Conservation (phyloP, 768 basidiomycete genomes). For the Lactarius hatsudake region DNA sequence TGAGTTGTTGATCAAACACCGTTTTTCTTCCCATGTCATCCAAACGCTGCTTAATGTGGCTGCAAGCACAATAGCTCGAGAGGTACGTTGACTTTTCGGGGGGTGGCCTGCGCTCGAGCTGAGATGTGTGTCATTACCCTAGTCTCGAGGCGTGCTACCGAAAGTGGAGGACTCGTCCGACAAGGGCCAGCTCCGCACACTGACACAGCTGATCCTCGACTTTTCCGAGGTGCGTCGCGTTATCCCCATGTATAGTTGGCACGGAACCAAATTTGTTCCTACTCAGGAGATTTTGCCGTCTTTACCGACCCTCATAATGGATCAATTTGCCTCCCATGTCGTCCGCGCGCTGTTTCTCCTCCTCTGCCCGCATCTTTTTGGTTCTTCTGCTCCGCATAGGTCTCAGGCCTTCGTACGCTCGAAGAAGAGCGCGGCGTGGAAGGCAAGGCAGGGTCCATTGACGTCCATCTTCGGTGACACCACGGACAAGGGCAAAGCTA, state of each 20-base stretch:
- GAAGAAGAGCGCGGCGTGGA: constrained; percentile 81
- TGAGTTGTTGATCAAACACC: constrained; percentile 63
- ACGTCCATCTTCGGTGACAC: constrained; percentile 67
- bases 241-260: neutral
- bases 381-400: constrained; percentile 37
- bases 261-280: neutral
- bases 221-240: constrained; percentile 53
- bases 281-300: constrained; percentile 66
- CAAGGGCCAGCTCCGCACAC: constrained; percentile 62
- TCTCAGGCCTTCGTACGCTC: constrained; percentile 57
- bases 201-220: constrained; percentile 62
- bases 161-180: constrained; percentile 44
- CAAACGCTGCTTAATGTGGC: constrained; percentile 81
- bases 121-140: neutral
- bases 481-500: constrained; percentile 33
- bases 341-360: constrained; percentile 75
- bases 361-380: constrained; percentile 59
- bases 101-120: neutral
- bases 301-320: constrained; percentile 65
- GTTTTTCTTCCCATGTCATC: constrained; percentile 94
- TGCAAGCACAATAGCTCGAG: constrained; percentile 60
- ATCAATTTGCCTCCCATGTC: constrained; percentile 91
- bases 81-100: constrained; percentile 43
- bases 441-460: constrained; percentile 75
- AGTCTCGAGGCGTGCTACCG: constrained; percentile 57